These are phyloP conservation scores for Pueraria montana DNA, from an alignment of 306 rosid genomes.

Conservation along the genomic window DNA sequence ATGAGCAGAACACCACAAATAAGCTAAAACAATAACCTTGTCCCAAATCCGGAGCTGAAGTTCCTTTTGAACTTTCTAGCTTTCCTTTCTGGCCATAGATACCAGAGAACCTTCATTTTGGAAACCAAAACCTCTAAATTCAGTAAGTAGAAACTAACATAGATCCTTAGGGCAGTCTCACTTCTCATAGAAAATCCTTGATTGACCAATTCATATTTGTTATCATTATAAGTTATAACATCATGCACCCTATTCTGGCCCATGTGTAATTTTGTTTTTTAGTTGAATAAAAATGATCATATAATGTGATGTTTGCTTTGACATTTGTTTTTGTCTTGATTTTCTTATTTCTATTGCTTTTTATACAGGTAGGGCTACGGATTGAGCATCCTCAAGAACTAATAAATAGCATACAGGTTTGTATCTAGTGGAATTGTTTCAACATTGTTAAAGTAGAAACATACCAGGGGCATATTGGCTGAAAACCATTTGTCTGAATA, in stretches of 20 bases:
- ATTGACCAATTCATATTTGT: slow-evolving; percentile 25
- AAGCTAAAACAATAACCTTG: neutral
- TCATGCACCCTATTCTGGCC: slow-evolving; percentile 30
- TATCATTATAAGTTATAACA: slow-evolving; percentile 12
- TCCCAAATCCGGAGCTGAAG: slow-evolving; percentile 9
- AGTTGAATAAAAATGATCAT: slow-evolving; percentile 26
- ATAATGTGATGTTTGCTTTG: slow-evolving; percentile 33
- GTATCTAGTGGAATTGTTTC: slow-evolving; percentile 38
- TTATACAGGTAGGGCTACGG: slow-evolving; percentile 88
- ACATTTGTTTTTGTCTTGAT: slow-evolving; percentile 24
- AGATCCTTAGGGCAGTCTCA: neutral
- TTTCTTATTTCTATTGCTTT: slow-evolving; percentile 28
- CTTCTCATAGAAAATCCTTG: slow-evolving; percentile 5
- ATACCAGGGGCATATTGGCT: no score
- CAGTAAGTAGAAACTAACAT: neutral
- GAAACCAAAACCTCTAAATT: neutral
- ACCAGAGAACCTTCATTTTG: neutral
- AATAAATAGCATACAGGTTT: slow-evolving; percentile 88
- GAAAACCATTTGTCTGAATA: no score
- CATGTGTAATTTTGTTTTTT: slow-evolving; percentile 16
- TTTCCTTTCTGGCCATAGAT: neutral
- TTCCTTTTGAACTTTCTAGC: slow-evolving; percentile 6
- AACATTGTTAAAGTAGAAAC: no score
- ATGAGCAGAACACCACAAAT: neutral
- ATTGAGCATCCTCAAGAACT: slow-evolving; percentile 97